Percentiles rank a stretch among this genome's conserved stretches.
These are phyloP conservation scores for Termitomyces heimii DNA, from an alignment of 768 basidiomycete species.

Conservation along the genomic window DNA sequence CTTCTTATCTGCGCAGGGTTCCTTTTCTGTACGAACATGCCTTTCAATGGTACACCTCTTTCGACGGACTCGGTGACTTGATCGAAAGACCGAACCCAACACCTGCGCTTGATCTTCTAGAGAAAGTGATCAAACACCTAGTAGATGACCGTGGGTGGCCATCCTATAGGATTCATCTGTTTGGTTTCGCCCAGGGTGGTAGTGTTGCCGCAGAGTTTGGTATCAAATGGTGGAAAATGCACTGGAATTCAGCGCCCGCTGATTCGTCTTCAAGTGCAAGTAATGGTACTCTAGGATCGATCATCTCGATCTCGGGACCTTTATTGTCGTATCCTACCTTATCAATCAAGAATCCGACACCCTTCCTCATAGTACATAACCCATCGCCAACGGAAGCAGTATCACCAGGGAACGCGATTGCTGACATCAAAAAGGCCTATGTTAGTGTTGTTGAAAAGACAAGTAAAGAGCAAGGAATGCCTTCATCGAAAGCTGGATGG, in stretches of 20 bases:
- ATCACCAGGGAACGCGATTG: constrained; percentile 37
- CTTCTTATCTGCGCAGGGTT: constrained; percentile 38
- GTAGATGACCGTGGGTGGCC: constrained; percentile 61
- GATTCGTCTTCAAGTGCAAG: constrained; percentile 12
- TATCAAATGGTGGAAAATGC: constrained; percentile 47
- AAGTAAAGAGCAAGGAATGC: constrained; percentile 60
- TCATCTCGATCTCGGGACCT: constrained; percentile 66
- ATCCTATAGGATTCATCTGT: constrained; percentile 65
- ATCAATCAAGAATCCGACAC: constrained; percentile 46
- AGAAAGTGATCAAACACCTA: constrained; percentile 50
- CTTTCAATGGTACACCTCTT: constrained; percentile 84
- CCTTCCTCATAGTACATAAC: constrained; percentile 55
- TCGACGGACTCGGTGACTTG: constrained; percentile 72
- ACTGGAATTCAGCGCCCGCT: constrained; percentile 12
- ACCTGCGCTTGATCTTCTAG: constrained; percentile 51
- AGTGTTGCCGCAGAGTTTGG: constrained; percentile 67
- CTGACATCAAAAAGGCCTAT: constrained; percentile 60
- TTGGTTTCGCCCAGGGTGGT: constrained; percentile 88
- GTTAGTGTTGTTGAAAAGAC: constrained; percentile 40
- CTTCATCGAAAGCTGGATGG: constrained; percentile 71
- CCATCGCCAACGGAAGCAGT: constrained; percentile 38
- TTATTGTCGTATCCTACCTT: constrained; percentile 75
- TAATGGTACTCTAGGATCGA: constrained; percentile 46
- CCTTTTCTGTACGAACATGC: constrained; percentile 76
- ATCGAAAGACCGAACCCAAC: constrained; percentile 71